Evolutionary conservation across 2,329 filamentous ascomycete species (phyloP), one percentile per base, ranked within the genome.

Genomic region (Colletotrichum chrysophilum): DNA sequence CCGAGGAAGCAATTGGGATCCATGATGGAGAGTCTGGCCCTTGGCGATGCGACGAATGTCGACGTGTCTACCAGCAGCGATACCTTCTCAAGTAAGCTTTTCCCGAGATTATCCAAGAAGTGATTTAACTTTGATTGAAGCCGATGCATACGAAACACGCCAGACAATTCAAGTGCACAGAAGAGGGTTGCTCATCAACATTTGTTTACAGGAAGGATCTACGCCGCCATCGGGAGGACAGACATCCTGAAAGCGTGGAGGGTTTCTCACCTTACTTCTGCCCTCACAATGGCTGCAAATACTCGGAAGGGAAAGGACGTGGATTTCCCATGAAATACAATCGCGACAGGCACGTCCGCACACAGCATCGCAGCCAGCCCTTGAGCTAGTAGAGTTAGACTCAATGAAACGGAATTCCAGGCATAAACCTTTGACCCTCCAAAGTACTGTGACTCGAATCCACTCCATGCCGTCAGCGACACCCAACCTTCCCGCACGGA

Each of bases 131-230:
- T 1, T 7, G 18, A 9, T 8, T 18, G 6, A 21, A 74, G 71
- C 28, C 65, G 56, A 24, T 64, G 58, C 34, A 52, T 36, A 32
- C 28, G 14, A 65, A 62, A 21, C 71, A 70, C 14, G 14, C 18
- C 10, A 69, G 38, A 16, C 71, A 30, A 14, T 74, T 74, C 56
- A 64, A 55, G 26, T 78, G 77, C 52, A 26, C 43, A 18, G 61
- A 55, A 58, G 36, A 18, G 14, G 34, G 36, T 34, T 77, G 75
- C 43, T n/a, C 24, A 9, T 18, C 14, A n/a, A 24, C 30, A 9
- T 78, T 78, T 55, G 34, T 48, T 58, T 30, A 68, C 24, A 58
- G 58, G 5, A 77, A 71, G 60, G 77, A 76, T 18, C 66, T 72
- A 12, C 7, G 62, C n/a, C 65, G 65, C 9, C 77, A 78, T 38